Conservation (phyloP, 2,329 filamentous ascomycete genomes). For the Diaporthe citrichinensis region DNA sequence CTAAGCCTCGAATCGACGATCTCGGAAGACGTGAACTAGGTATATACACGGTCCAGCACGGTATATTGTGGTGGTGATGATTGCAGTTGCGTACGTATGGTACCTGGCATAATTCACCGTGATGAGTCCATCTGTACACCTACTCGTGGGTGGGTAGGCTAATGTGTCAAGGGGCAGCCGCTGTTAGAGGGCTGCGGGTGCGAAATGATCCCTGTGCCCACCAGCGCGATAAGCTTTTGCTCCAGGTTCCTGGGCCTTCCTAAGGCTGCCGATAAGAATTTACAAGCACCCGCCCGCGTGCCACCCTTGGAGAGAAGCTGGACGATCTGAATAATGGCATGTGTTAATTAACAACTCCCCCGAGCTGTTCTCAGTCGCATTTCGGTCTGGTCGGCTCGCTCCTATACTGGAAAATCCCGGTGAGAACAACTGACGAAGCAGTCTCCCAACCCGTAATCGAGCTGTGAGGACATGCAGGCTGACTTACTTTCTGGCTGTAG, state of each 20-base stretch:
- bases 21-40: background rate
- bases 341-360: constrained; percentile 23
- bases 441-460: background rate
- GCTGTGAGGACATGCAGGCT: background rate
- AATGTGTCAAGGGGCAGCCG: background rate
- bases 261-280: constrained; percentile 33
- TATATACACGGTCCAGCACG: background rate
- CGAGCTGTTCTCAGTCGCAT: constrained; percentile 11
- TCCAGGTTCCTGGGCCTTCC: constrained; percentile 3
- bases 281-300: constrained; percentile 20
- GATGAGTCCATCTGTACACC: background rate
- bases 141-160: background rate
- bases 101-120: background rate
- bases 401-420: constrained; percentile 10
- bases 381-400: background rate
- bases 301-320: constrained; percentile 17
- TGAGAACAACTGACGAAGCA: background rate
- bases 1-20: background rate
- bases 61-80: background rate
- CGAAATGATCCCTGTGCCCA: constrained; percentile 25
- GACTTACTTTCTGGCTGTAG: constrained; percentile 12
- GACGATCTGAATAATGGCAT: constrained; percentile 25
- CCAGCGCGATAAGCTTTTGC: constrained; percentile 32
- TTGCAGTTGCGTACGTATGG: background rate
- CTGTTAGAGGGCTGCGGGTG: background rate